Percentiles rank a stretch among this genome's conserved stretches.
These are phyloP conservation scores for Penicillium sp. DNA, from an alignment of 2,329 filamentous ascomycete species.

Conservation along the genomic window DNA sequence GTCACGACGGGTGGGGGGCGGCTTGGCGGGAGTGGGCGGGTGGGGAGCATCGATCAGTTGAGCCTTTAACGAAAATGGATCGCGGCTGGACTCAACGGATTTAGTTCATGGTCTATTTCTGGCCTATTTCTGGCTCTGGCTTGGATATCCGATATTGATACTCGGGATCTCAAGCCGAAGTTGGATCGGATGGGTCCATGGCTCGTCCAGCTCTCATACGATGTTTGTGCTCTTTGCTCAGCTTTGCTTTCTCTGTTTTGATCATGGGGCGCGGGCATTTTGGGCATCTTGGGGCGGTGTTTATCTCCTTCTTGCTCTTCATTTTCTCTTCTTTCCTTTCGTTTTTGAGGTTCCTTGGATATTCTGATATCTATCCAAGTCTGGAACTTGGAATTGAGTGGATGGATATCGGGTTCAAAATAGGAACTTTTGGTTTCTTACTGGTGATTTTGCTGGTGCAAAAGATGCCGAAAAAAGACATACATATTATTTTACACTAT, in stretches of 20 bases:
- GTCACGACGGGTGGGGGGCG: slow-evolving; percentile 47
- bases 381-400: not conserved
- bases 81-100: not conserved
- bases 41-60: slow-evolving; percentile 51
- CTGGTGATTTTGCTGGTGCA: slow-evolving; percentile 5
- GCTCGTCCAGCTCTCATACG: not conserved
- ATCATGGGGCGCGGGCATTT: not conserved
- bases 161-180: not conserved
- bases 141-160: not conserved
- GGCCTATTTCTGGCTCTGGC: not conserved
- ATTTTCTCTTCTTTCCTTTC: not conserved
- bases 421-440: not conserved
- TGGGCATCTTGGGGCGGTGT: not conserved
- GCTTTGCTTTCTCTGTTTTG: not conserved
- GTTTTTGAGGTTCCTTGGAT: not conserved
- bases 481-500: slow-evolving; percentile 9
- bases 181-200: not conserved
- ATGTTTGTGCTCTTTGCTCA: not conserved
- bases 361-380: not conserved
- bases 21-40: slow-evolving; percentile 42
- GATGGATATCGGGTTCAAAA: not conserved
- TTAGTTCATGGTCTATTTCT: not conserved
- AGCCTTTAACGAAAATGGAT: slow-evolving; percentile 40
- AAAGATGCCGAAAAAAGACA: slow-evolving; percentile 9
- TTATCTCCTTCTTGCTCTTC: not conserved